Base-by-base conservation (phyloP, 2,329 filamentous ascomycete genomes). In the Lecanosticta acicola region DNA sequence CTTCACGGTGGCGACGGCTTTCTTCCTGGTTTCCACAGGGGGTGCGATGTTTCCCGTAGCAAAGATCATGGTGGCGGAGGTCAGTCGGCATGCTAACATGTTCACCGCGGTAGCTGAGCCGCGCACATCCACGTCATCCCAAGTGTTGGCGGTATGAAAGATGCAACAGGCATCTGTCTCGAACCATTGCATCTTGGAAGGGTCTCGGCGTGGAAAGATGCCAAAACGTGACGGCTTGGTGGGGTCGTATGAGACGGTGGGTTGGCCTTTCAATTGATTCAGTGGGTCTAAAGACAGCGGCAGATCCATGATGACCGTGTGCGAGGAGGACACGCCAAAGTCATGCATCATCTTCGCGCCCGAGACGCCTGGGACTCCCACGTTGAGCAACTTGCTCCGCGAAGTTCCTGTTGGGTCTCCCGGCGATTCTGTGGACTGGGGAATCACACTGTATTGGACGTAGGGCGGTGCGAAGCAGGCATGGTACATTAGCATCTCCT, bases 341-440 rank as follows among this genome's bases (percentile, higher is more conserved):
- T 87, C 83, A 59, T 87, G 84, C 81, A 87, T 87, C 75, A 87
- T 83, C 59, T 83, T 85, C 1, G 81, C 78, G 1, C 77, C 77
- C 3, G 70, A 68, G 19, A 86, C 71, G 0, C 82, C 81, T 0
- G 80, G 76, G 0, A 87, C 72, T 0, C 80, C 69, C 4, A 71
- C 66, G 51, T 79, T 79, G 45, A 84, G 66, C 39, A 70, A 55
- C 33, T 53, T 61, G 32, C 14, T 49, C 16, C 3, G 26, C 14
- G 20, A 32, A 7, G 17, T 20, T 16, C 18, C 14, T 18, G 14
- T 34, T n/a, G 24, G 21, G 3, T 38, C 26, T 1, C 10, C 29
- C 24, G 32, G 36, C 5, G 20, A n/a, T 3, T 39, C 14, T 2
- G 42, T 34, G 29, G 51, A 43, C 21, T 53, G 41, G 1, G 75